These are phyloP conservation scores for Beta lomatogona DNA, from an alignment of 179 eudicot genomes.

Conservation along the genomic window DNA sequence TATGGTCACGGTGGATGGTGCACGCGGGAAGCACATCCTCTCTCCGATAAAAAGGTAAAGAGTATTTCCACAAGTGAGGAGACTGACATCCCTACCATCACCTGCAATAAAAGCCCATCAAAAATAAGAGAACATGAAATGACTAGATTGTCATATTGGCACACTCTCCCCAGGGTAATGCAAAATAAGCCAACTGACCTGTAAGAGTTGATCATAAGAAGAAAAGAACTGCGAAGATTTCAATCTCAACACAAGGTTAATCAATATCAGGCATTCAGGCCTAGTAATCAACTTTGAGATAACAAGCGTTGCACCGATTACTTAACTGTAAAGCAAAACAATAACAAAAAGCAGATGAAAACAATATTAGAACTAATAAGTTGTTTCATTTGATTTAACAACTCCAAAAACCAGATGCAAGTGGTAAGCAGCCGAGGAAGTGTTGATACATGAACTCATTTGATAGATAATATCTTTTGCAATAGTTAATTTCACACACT, in stretches of 20 bases:
- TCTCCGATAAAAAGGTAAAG: neutral
- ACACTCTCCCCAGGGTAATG: neutral
- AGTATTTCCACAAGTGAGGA: too few relatives aligned
- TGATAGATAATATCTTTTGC: neutral
- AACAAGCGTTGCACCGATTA: neutral
- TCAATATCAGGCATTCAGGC: neutral
- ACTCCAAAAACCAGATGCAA: neutral
- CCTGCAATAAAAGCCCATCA: neutral
- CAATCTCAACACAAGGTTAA: neutral
- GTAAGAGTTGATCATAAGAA: neutral
- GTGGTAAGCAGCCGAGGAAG: neutral
- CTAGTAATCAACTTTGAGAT: neutral
- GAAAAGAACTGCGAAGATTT: neutral
- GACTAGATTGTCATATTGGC: neutral
- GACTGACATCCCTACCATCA: neutral
- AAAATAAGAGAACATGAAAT: neutral
- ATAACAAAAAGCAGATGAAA: neutral
- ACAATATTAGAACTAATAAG: neutral
- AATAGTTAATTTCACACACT: neutral
- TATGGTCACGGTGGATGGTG: neutral
- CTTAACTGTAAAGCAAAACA: slow-evolving; percentile 2
- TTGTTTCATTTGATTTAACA: neutral
- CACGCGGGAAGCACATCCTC: neutral
- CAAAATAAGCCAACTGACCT: neutral
- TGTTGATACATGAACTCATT: neutral